phyloP scores from a whole-genome alignment of 108 stramenopile species.

The Poteriospumella lacustris region DNA sequence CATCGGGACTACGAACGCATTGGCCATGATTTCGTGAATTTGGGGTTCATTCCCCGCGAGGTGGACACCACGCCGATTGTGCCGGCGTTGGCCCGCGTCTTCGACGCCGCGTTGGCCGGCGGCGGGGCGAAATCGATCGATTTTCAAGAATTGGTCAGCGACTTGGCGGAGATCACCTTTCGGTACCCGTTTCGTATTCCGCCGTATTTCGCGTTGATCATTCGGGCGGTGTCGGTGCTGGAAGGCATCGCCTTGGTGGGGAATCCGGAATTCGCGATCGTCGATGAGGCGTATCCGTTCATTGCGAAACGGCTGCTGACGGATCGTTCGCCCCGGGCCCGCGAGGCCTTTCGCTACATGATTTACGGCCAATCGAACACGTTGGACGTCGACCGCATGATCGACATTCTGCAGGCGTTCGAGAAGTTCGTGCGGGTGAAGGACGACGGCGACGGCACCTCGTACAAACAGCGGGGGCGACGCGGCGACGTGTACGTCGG shows the following conservation, averaged over 20 bases:
- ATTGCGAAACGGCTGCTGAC: constrained; percentile 82
- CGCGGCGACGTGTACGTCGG: constrained; percentile 66
- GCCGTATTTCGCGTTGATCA: constrained; percentile 87
- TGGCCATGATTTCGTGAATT: constrained; percentile 83
- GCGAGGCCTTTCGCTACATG: constrained; percentile 81
- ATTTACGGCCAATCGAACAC: constrained; percentile 77
- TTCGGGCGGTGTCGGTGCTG: constrained; percentile 79
- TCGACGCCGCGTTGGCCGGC: constrained; percentile 87
- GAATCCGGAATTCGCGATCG: constrained; percentile 83
- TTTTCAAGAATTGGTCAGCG: constrained; percentile 82
- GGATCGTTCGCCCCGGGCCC: constrained; percentile 70
- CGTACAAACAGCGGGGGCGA: constrained; percentile 73
- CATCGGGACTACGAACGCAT: constrained; percentile 85
- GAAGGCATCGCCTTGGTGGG: constrained; percentile 91
- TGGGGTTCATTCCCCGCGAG: constrained; percentile 82
- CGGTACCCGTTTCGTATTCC: constrained; percentile 80
- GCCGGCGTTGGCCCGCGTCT: constrained; percentile 80
- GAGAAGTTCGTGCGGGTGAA: constrained; percentile 73
- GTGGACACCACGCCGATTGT: constrained; percentile 81
- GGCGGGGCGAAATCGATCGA: constrained; percentile 91
- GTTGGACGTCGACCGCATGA: constrained; percentile 84
- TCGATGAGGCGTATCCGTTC: constrained; percentile 90
- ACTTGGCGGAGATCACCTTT: constrained; percentile 85
- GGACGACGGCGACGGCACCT: constrained; percentile 72
- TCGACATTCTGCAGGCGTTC: constrained; percentile 80